Evolutionary conservation across 2,329 filamentous ascomycete genomes (phyloP).

Genomic region (Thermoascus crustaceus): DNA sequence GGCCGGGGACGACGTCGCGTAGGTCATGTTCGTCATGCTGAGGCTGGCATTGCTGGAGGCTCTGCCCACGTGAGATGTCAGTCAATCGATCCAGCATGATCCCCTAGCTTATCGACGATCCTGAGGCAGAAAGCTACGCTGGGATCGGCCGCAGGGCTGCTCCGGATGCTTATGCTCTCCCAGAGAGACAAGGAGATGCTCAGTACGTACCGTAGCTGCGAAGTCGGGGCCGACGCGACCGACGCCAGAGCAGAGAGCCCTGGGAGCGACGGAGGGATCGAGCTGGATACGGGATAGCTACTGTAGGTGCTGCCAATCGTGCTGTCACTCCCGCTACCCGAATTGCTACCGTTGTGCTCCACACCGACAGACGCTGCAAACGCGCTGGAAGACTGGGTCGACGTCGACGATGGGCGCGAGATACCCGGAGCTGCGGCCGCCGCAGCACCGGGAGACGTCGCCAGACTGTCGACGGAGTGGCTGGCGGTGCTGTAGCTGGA

Average conservation of each 20-base stretch:
- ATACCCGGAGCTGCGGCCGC: conserved; percentile 38
- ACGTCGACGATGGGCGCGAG: conserved; percentile 47
- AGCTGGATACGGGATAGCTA: conserved; percentile 20
- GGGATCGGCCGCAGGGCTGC: not conserved
- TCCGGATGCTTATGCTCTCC: not conserved
- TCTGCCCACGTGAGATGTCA: no score
- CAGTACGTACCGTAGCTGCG: conserved; percentile 43
- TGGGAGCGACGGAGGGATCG: conserved; percentile 41
- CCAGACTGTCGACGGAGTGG: conserved; percentile 39
- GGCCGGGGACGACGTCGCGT: conserved; percentile 56
- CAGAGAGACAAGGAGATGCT: not conserved
- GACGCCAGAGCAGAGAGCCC: conserved; percentile 54
- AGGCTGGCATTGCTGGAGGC: conserved; percentile 36
- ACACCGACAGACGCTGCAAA: conserved; percentile 22
- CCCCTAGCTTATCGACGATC: not conserved
- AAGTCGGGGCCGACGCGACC: conserved; percentile 45
- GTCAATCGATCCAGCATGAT: no score
- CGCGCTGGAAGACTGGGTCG: conserved; percentile 38
- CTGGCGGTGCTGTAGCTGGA: conserved; percentile 34
- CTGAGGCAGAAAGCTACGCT: not conserved
- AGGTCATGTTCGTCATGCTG: conserved; percentile 53
- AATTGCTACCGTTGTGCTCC: conserved; percentile 19
- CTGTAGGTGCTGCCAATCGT: conserved; percentile 12
- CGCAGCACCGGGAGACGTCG: conserved; percentile 40
- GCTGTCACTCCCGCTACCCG: conserved; percentile 17